Evolutionary conservation across 495 filamentous ascomycete species (phyloP).

Genomic region (Penicillium antarcticum): DNA sequence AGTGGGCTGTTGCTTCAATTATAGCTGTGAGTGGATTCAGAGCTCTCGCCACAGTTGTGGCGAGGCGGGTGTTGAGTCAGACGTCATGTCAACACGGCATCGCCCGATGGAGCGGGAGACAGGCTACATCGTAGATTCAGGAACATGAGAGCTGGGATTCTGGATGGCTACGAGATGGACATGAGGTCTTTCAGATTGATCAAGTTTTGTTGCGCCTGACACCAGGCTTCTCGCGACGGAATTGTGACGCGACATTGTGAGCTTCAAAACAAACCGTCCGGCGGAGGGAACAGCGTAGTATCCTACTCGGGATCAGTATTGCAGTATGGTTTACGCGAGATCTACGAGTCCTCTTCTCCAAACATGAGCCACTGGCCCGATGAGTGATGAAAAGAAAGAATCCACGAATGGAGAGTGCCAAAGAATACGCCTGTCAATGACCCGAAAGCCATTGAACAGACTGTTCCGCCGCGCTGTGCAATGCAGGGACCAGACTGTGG

Average conservation of each 20-base stretch:
- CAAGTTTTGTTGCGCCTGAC: no score
- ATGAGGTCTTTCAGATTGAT: no score
- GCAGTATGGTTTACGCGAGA: no score
- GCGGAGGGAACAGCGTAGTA: no score
- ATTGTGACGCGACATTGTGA: no score
- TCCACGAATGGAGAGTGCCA: constrained; percentile 48
- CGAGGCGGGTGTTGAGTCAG: constrained; percentile 4
- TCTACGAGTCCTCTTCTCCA: constrained; percentile 45
- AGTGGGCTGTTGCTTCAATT: neutral
- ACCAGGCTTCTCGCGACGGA: no score
- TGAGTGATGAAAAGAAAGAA: constrained; percentile 53
- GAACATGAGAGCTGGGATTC: neutral
- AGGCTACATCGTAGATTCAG: neutral
- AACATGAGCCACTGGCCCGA: constrained; percentile 39
- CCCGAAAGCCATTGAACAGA: constrained; percentile 62
- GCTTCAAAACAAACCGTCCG: no score
- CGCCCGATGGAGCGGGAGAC: neutral
- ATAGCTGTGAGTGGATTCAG: neutral
- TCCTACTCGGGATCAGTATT: no score
- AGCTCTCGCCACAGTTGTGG: constrained; percentile 13
- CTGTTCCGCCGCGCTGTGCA: constrained; percentile 64
- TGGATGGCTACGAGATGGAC: no score
- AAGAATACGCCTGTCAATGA: constrained; percentile 67
- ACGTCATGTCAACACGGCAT: constrained; percentile 16
- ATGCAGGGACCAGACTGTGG: constrained; percentile 65